Base-by-base conservation (phyloP, 2,329 filamentous ascomycete species). In the Neopestalotiopsis clavispora region DNA sequence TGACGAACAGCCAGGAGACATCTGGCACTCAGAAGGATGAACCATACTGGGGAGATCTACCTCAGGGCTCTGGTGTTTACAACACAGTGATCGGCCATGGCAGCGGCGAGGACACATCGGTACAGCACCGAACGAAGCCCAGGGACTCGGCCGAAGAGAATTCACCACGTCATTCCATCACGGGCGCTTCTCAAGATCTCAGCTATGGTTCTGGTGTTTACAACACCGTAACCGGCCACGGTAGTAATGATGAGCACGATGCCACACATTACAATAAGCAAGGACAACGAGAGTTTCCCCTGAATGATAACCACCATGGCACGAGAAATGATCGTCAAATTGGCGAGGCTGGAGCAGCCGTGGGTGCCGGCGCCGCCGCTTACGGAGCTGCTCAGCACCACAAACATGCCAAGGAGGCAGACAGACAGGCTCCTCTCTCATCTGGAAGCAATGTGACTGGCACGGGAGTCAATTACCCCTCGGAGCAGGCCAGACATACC, bases 31-130 rank as follows among this genome's bases (percentile, higher is more conserved):
- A 68, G 1, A 66, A 73, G 52, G 34, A 69, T 1, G 74, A 76
- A 10, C 71, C 75, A 1, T 77, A 78, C 63, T 77, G 75, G 75
- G 75, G 75, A 17, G 72, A 74, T 45, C 71, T 75, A 28, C 72
- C 76, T n/a, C 70, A 71, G 20, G 75, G 75, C 4, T 69, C 68
- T 5, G 74, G 75, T 1, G 67, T 74, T 6, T 77, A 78, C 42
- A 78, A 78, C 58, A 71, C 70, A 2, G 69, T 75, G 1, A 71
- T 69, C 1, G 74, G 74, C 1, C 72, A 74, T 28, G 74, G 74
- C 0, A 74, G 72, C 45, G 63, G 68, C 28, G 73, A 74, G 34
- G 45, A 59, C 14, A 61, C n/a, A 40, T 60, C 65, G 56, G 14
- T n/a, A 4, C 61, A 65, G 4, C 68, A 69, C 62, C 65, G 68